Evolutionary conservation across 345 rosid genomes (phyloP).

Genomic region (Pistacia atlantica): DNA sequence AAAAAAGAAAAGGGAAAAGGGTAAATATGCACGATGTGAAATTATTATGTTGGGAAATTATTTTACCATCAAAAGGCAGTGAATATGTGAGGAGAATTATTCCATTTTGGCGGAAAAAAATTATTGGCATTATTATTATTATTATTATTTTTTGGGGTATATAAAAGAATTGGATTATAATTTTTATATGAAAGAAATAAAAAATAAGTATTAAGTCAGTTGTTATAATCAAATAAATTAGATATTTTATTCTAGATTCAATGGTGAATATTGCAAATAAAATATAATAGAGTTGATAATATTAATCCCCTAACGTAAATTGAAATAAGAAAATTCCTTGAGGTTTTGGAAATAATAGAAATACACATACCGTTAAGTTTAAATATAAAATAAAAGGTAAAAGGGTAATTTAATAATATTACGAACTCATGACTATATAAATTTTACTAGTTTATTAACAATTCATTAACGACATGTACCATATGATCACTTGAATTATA

Average conservation of each 20-base stretch:
- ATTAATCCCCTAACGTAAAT: too few species aligned
- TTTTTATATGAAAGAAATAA: neutral
- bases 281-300: neutral
- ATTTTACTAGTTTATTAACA: too few species aligned
- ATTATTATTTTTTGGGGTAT: too few species aligned
- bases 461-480: neutral
- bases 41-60: conserved; percentile 1
- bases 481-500: neutral
- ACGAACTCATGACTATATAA: too few species aligned
- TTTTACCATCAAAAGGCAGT: neutral
- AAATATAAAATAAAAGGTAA: too few species aligned
- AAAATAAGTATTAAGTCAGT: too few species aligned
- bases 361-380: too few species aligned
- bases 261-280: neutral
- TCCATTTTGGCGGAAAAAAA: neutral
- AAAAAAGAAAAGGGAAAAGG: neutral
- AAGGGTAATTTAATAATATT: too few species aligned
- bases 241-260: neutral
- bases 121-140: neutral
- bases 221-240: too few species aligned
- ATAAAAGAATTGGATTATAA: neutral
- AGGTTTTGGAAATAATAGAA: too few species aligned
- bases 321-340: too few species aligned
- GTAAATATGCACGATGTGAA: conserved; percentile 9
- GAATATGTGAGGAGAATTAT: conserved; percentile 1